Conservation (phyloP, 2,329 filamentous ascomycete genomes). For the Pseudopyricularia javanii region DNA sequence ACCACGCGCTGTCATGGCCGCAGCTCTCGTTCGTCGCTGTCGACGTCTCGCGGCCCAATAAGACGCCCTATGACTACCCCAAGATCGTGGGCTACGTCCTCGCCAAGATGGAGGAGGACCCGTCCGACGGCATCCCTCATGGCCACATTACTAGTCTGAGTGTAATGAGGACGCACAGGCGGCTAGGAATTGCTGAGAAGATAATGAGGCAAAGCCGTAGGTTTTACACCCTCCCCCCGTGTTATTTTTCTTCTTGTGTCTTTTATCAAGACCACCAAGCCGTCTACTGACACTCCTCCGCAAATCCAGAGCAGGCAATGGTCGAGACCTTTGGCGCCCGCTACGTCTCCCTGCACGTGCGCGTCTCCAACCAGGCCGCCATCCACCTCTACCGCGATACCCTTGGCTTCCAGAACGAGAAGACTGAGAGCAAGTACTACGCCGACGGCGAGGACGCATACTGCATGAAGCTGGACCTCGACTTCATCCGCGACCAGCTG, state of each 20-base stretch:
- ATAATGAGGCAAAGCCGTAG: constrained; percentile 91
- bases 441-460: constrained; percentile 95
- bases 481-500: constrained; percentile 39
- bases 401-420: constrained; percentile 77
- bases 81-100: constrained; percentile 99
- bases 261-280: neutral
- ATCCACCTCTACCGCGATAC: constrained; percentile 88
- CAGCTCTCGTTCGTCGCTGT: constrained; percentile 95
- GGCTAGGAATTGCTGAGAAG: constrained; percentile 89
- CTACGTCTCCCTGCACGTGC: constrained; percentile 94
- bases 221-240: constrained; percentile 20
- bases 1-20: constrained; percentile 96
- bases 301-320: constrained; percentile 74
- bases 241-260: constrained; percentile 1
- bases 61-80: constrained; percentile 75
- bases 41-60: constrained; percentile 69
- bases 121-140: constrained; percentile 77
- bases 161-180: constrained; percentile 90
- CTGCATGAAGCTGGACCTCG: constrained; percentile 81
- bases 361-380: constrained; percentile 83
- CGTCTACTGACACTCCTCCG: neutral
- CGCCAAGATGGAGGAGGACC: constrained; percentile 99
- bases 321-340: constrained; percentile 83
- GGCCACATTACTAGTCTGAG: constrained; percentile 92
- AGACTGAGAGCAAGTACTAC: constrained; percentile 83